Conservation (phyloP, 495 filamentous ascomycete species). For the Oidiodendron maius region DNA sequence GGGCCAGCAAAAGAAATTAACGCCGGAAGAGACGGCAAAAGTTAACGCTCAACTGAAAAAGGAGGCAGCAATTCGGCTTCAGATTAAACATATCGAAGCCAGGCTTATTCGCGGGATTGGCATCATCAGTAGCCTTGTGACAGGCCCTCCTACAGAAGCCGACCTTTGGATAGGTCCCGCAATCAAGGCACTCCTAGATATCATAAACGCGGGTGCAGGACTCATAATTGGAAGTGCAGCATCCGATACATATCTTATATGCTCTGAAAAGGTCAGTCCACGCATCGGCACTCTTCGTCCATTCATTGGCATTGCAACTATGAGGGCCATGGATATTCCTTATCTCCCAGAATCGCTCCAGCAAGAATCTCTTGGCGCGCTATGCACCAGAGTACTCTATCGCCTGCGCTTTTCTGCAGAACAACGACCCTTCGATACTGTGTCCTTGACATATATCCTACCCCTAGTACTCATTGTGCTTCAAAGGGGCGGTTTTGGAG, state of each 20-base stretch:
- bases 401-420: slow-evolving; percentile 84
- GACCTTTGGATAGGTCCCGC: slow-evolving; percentile 80
- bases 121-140: slow-evolving; percentile 73
- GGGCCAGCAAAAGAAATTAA: slow-evolving; percentile 86
- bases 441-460: slow-evolving; percentile 80
- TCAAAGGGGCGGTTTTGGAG: slow-evolving; percentile 69
- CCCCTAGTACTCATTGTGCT: slow-evolving; percentile 75
- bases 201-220: slow-evolving; percentile 72
- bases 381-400: slow-evolving; percentile 86
- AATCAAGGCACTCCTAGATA: slow-evolving; percentile 60
- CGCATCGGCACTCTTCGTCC: slow-evolving; percentile 71
- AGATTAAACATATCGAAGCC: slow-evolving; percentile 59
- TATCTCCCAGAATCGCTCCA: slow-evolving; percentile 64
- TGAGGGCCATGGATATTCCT: slow-evolving; percentile 68
- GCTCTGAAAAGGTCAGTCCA: slow-evolving; percentile 62
- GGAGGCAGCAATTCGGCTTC: slow-evolving; percentile 68
- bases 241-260: slow-evolving; percentile 72
- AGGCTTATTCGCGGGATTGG: slow-evolving; percentile 75
- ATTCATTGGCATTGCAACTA: slow-evolving; percentile 82
- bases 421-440: slow-evolving; percentile 81
- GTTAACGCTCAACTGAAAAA: slow-evolving; percentile 88
- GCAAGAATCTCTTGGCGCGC: slow-evolving; percentile 75
- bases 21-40: slow-evolving; percentile 78
- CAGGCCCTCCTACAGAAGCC: slow-evolving; percentile 77
- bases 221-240: slow-evolving; percentile 73